Conservation (phyloP, 768 basidiomycete genomes). For the Termitomyces sp. region DNA sequence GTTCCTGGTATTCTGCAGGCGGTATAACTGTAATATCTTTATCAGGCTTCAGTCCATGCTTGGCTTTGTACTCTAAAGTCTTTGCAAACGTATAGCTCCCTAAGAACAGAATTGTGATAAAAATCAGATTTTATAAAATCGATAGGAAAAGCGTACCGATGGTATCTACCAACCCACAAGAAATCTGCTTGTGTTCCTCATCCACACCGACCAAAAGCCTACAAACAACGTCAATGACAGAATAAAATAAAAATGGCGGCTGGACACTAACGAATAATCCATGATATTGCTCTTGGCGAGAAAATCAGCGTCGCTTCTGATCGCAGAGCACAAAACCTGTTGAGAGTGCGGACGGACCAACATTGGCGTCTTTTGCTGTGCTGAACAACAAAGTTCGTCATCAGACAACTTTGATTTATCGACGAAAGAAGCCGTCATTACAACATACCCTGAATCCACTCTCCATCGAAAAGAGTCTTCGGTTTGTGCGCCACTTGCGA, state of each 20-base stretch:
- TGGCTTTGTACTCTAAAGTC: slow-evolving; percentile 82
- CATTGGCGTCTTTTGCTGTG: slow-evolving; percentile 59
- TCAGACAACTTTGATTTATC: not conserved
- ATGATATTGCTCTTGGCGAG: slow-evolving; percentile 74
- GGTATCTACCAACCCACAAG: slow-evolving; percentile 79
- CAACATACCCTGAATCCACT: slow-evolving; percentile 73
- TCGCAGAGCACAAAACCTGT: slow-evolving; percentile 61
- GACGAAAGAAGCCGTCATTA: not conserved
- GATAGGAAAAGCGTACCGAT: slow-evolving; percentile 44
- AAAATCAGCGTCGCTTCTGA: slow-evolving; percentile 69
- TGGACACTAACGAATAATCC: slow-evolving; percentile 72
- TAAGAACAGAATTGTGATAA: slow-evolving; percentile 14
- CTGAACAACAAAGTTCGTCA: slow-evolving; percentile 24
- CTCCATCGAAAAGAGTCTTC: slow-evolving; percentile 72
- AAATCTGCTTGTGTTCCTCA: slow-evolving; percentile 58
- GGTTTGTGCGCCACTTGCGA: slow-evolving; percentile 29
- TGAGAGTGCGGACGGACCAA: slow-evolving; percentile 72
- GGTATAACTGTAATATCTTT: slow-evolving; percentile 80
- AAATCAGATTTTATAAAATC: not conserved
- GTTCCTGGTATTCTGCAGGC: slow-evolving; percentile 73
- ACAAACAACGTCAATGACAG: not conserved
- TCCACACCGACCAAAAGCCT: slow-evolving; percentile 75
- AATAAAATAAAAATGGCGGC: not conserved
- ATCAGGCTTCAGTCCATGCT: slow-evolving; percentile 64
- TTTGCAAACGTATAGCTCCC: slow-evolving; percentile 85